Conservation (phyloP, 768 basidiomycete species). For the Suillus subaureus region DNA sequence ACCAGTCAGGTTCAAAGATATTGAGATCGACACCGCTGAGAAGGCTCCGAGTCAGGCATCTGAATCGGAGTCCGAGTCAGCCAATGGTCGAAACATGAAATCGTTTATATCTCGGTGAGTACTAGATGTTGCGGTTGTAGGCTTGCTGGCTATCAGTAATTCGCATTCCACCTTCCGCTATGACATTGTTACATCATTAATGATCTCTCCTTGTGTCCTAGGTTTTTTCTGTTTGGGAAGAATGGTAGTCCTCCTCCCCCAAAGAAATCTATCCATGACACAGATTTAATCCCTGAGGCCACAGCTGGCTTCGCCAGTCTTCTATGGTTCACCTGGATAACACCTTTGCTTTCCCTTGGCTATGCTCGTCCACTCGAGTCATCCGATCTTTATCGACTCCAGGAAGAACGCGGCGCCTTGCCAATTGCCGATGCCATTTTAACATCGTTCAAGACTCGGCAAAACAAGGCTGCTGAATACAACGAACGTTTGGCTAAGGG, state of each 20-base stretch:
- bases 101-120: constrained; percentile 1
- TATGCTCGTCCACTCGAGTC: constrained; percentile 82
- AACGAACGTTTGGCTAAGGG: constrained; percentile 71
- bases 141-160: not conserved
- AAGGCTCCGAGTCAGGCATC: constrained; percentile 1
- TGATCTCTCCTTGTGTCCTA: constrained; percentile 7
- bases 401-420: constrained; percentile 58
- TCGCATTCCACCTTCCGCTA: not conserved
- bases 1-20: not conserved
- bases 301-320: constrained; percentile 60
- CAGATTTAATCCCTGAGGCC: constrained; percentile 64
- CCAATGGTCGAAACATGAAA: not conserved
- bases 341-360: constrained; percentile 68
- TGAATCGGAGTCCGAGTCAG: not conserved
- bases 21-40: not conserved
- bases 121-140: not conserved
- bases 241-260: constrained; percentile 39
- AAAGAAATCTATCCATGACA: constrained; percentile 58
- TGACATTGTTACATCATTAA: not conserved
- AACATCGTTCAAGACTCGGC: constrained; percentile 62
- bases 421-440: constrained; percentile 64
- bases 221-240: not conserved
- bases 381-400: constrained; percentile 79
- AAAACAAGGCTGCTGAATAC: constrained; percentile 61
- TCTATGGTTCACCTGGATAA: constrained; percentile 77